phyloP scores from a whole-genome alignment of 2,329 filamentous ascomycete species.

The Pseudofabraea citricarpa region DNA sequence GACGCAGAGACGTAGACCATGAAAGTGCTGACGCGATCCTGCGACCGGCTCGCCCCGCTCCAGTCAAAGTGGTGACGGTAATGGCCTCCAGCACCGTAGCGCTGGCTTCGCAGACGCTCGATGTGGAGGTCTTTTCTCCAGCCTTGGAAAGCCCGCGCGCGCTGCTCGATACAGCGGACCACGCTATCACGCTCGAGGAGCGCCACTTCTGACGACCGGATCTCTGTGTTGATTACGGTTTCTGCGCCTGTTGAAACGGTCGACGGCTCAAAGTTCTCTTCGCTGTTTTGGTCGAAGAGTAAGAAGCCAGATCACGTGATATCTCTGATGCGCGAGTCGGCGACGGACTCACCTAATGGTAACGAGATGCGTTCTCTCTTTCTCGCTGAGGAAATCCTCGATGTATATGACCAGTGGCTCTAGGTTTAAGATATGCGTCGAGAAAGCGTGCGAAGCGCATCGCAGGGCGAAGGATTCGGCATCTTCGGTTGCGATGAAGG shows the following conservation, averaged over 20 bases:
- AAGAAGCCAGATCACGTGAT: constrained; percentile 6
- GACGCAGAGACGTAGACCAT: constrained; percentile 53
- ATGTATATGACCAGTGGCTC: constrained; percentile 55
- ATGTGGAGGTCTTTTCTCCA: constrained; percentile 53
- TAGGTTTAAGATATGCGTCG: constrained; percentile 43
- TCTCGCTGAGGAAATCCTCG: constrained; percentile 44
- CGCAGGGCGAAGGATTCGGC: constrained; percentile 6
- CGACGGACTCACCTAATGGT: constrained; percentile 40
- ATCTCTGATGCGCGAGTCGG: background rate
- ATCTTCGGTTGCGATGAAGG: constrained; percentile 25
- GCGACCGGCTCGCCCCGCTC: constrained; percentile 34
- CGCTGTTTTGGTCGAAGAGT: constrained; percentile 22
- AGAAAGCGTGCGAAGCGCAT: constrained; percentile 22
- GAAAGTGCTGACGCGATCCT: constrained; percentile 48
- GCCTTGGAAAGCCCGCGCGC: constrained; percentile 54
- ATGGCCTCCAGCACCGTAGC: constrained; percentile 55
- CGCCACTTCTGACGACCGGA: constrained; percentile 48
- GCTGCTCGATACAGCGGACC: constrained; percentile 54
- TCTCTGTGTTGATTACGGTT: constrained; percentile 39
- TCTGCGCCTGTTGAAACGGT: constrained; percentile 46
- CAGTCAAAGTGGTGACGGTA: constrained; percentile 58
- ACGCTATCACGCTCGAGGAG: constrained; percentile 39
- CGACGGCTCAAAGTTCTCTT: constrained; percentile 45
- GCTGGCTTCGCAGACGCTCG: constrained; percentile 56
- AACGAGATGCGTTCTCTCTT: constrained; percentile 46